These are phyloP conservation scores for Fusarium pseudocircinatum DNA, from an alignment of 2,329 filamentous ascomycete genomes.

Conservation along the genomic window DNA sequence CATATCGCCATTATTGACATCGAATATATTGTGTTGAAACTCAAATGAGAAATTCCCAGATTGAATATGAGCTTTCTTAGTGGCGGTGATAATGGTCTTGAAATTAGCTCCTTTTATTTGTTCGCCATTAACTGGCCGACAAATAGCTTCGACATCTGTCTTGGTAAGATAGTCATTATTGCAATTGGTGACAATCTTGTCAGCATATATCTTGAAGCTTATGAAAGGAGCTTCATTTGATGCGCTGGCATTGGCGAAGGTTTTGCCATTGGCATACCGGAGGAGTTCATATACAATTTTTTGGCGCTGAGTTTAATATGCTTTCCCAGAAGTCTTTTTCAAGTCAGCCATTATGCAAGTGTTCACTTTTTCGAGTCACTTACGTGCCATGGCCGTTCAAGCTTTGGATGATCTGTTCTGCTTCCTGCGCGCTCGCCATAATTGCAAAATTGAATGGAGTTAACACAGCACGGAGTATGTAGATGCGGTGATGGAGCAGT, in stretches of 20 bases:
- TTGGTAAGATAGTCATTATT: neutral
- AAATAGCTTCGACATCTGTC: neutral
- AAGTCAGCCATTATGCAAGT: neutral
- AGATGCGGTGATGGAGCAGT: neutral
- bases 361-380: neutral
- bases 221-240: conserved; percentile 1
- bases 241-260: conserved; percentile 1
- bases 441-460: neutral
- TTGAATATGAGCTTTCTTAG: neutral
- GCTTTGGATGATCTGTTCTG: neutral
- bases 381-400: neutral
- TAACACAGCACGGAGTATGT: neutral
- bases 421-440: neutral
- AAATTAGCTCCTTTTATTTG: neutral
- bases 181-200: neutral
- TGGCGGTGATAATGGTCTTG: neutral
- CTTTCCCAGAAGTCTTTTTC: neutral
- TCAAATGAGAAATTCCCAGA: neutral
- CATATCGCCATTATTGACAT: neutral
- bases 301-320: conserved; percentile 12
- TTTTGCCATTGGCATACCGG: conserved; percentile 14
- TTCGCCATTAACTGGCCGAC: neutral
- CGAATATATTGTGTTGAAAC: neutral
- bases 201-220: conserved; percentile 12
- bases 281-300: conserved; percentile 28